Evolutionary conservation across 2,329 filamentous ascomycete genomes (phyloP).

Genomic region (Ascochyta koolunga): DNA sequence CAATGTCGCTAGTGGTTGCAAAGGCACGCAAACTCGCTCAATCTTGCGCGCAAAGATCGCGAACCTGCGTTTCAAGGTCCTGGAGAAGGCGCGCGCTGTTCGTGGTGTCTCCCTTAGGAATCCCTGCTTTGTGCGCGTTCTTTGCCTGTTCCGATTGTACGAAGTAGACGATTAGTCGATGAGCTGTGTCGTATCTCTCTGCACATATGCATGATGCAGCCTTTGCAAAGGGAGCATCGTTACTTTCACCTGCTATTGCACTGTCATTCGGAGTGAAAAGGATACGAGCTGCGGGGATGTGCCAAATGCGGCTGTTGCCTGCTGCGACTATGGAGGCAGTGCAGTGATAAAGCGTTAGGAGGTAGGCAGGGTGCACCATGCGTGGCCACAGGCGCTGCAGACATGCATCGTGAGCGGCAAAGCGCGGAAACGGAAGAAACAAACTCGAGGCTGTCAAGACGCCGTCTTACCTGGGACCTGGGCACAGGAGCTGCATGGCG

Average conservation of each 20-base stretch:
- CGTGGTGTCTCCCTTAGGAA: neutral
- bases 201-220: slow-evolving; percentile 69
- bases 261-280: slow-evolving; percentile 25
- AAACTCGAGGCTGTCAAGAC: neutral
- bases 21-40: slow-evolving; percentile 14
- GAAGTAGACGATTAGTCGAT: slow-evolving; percentile 7
- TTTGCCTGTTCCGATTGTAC: neutral
- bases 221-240: slow-evolving; percentile 49
- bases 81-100: neutral
- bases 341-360: slow-evolving; percentile 73
- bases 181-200: slow-evolving; percentile 63
- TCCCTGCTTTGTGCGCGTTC: neutral
- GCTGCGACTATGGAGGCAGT: slow-evolving; percentile 70
- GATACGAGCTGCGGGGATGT: slow-evolving; percentile 59
- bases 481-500: neutral
- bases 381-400: slow-evolving; percentile 68
- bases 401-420: slow-evolving; percentile 19
- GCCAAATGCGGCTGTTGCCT: slow-evolving; percentile 71
- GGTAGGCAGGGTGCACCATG: slow-evolving; percentile 68
- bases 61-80: neutral
- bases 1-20: neutral
- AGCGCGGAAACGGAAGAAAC: slow-evolving; percentile 5
- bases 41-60: neutral
- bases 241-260: slow-evolving; percentile 32
- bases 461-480: too few species aligned